These are phyloP conservation scores for Zoysia matrella DNA, from an alignment of 202 grass and related monocot species.

Conservation along the genomic window DNA sequence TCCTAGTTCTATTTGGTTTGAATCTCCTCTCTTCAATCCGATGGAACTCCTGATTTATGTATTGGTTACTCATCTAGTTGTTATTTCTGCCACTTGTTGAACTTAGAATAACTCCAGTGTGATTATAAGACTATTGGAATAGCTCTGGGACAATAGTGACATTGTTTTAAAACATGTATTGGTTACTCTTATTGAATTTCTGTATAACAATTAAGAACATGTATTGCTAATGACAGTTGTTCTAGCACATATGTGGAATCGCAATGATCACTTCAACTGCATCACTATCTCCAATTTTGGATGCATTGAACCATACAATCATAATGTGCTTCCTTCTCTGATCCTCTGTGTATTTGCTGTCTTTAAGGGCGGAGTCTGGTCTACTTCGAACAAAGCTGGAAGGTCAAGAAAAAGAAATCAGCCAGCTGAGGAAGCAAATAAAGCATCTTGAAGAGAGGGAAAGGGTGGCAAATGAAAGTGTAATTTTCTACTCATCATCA, in stretches of 20 bases:
- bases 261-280: background rate
- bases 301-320: background rate
- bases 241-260: background rate
- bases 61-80: background rate
- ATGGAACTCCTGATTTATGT: background rate
- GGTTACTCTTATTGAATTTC: background rate
- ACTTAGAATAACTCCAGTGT: background rate
- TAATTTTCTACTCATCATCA: conserved; percentile 49
- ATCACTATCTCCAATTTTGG: background rate
- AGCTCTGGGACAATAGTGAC: background rate
- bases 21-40: background rate
- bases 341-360: conserved; percentile 50
- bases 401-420: conserved; percentile 88
- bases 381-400: conserved; percentile 43
- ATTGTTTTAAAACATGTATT: background rate
- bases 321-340: conserved; percentile 37
- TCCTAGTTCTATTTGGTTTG: background rate
- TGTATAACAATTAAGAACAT: background rate
- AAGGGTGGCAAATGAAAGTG: conserved; percentile 85
- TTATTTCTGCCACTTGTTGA: background rate
- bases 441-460: conserved; percentile 86
- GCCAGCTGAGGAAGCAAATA: conserved; percentile 73
- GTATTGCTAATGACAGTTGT: background rate
- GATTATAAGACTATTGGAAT: background rate
- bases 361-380: conserved; percentile 76